Evolutionary conservation across 2,329 filamentous ascomycete genomes (phyloP).

Genomic region (Scedosporium dehoogii): DNA sequence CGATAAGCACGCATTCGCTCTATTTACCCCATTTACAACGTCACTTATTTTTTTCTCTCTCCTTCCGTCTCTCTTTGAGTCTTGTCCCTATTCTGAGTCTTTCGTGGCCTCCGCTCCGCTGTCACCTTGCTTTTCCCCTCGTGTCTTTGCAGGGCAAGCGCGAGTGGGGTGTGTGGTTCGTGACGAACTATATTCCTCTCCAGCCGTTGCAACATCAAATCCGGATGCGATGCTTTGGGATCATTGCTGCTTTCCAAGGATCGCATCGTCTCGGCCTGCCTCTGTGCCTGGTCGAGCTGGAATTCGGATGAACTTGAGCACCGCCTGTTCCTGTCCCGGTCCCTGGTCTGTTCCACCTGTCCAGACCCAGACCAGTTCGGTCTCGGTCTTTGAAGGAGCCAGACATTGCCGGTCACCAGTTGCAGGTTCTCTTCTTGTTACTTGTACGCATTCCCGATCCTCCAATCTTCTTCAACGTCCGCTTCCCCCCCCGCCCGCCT

Average conservation of each 20-base stretch:
- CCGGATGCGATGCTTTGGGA: too few species aligned
- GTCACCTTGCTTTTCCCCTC: not conserved
- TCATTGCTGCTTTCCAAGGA: too few species aligned
- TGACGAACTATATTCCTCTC: not conserved
- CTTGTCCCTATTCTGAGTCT: not conserved
- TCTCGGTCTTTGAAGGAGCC: too few species aligned
- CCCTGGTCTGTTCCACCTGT: too few species aligned
- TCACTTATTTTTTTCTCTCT: not conserved
- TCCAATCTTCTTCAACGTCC: not conserved
- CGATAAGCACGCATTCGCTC: not conserved
- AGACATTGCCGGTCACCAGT: too few species aligned
- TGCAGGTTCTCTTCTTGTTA: too few species aligned
- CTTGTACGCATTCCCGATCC: not conserved
- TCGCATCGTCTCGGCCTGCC: too few species aligned
- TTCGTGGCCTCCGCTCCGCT: not conserved
- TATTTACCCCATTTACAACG: not conserved
- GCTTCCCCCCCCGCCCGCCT: not conserved
- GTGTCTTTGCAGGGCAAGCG: not conserved
- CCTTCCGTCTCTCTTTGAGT: not conserved
- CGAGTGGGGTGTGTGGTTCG: not conserved
- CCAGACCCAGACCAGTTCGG: too few species aligned
- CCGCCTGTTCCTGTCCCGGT: too few species aligned
- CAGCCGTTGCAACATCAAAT: not conserved
- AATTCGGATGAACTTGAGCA: too few species aligned
- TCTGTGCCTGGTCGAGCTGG: too few species aligned